These are phyloP conservation scores for Brassica balearica DNA, from an alignment of 441 rosid genomes.

Conservation along the genomic window DNA sequence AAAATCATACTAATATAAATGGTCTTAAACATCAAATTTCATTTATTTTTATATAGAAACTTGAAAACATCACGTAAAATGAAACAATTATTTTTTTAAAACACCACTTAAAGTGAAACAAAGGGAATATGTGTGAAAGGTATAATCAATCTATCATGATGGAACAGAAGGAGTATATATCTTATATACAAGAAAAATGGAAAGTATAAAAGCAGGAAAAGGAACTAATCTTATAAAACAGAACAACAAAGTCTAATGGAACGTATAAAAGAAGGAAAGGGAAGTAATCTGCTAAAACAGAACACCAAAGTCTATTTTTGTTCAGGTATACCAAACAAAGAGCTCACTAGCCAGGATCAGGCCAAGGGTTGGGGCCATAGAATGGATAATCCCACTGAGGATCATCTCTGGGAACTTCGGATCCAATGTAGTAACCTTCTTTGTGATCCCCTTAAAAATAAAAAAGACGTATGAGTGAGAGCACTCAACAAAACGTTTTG, in stretches of 20 bases:
- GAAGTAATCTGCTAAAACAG: no score
- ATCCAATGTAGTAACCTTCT: not conserved
- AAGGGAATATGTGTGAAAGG: no score
- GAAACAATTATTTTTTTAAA: no score
- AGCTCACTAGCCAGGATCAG: constrained; percentile 5
- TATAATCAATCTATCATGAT: no score
- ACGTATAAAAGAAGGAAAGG: not conserved
- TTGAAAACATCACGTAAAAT: no score
- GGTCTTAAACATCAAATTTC: no score
- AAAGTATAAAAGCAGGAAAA: not conserved
- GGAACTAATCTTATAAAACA: no score
- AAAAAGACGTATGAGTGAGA: constrained; percentile 46
- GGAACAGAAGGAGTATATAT: no score
- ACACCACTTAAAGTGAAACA: no score
- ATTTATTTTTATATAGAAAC: no score
- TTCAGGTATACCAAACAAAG: not conserved
- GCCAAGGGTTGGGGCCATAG: constrained; percentile 14
- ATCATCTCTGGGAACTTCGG: not conserved
- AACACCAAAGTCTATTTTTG: not conserved
- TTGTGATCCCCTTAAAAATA: constrained; percentile 43
- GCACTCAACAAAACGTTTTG: not conserved
- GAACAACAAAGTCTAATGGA: not conserved
- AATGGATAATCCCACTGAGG: not conserved
- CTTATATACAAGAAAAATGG: not conserved
- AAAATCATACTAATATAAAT: no score